Conservation (phyloP, 208 protist genomes). For the Ichthyophonus hoferi region DNA sequence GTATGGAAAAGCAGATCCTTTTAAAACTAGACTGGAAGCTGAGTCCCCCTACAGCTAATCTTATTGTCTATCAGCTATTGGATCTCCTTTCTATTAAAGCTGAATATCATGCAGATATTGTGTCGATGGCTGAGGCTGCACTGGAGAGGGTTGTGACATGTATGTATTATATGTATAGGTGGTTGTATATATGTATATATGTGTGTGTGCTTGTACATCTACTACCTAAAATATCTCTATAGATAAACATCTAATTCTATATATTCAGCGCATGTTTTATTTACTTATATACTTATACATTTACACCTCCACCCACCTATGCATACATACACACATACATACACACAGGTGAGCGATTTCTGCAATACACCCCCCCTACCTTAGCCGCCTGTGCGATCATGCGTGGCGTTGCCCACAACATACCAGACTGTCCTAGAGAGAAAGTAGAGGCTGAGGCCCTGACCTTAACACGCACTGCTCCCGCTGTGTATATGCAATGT, state of each 20-base stretch:
- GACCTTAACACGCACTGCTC: neutral
- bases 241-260: neutral
- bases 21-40: neutral
- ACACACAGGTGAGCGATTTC: neutral
- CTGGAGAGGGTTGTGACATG: neutral
- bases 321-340: neutral
- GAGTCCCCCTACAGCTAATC: neutral
- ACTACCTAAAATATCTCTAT: neutral
- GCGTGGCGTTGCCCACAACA: neutral
- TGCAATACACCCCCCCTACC: neutral
- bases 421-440: neutral
- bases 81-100: neutral
- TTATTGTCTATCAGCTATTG: slow-evolving; percentile 10
- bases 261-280: neutral
- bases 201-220: neutral
- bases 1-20: slow-evolving; percentile 22
- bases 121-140: neutral
- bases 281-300: neutral
- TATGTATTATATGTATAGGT: neutral
- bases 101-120: neutral
- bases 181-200: neutral
- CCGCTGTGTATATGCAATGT: neutral
- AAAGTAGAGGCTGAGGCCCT: neutral
- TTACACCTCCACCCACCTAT: neutral
- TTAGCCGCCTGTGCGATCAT: neutral